Base-by-base conservation (phyloP, 352 stramenopile genomes). In the Phytophthora ohioensis region DNA sequence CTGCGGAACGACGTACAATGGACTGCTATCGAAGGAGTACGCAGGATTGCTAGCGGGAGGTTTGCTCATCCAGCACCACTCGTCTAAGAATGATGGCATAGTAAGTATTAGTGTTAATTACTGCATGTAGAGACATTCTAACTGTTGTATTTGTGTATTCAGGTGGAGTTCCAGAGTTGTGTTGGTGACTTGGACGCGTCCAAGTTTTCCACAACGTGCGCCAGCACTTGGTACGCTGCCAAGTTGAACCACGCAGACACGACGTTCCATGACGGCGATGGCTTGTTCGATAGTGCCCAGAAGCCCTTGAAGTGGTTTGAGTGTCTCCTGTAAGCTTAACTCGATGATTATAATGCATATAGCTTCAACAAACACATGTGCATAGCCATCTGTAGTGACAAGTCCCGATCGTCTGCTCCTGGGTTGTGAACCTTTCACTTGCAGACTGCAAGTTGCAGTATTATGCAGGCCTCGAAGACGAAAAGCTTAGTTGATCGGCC, bases 251-350 rank as follows among this genome's bases (percentile, higher is more conserved):
- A 91, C 64, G 67, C 66, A 17, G 83, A 91, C 60, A 85, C 71
- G 21, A 76, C 79, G 15, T 89, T 91, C 73, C 77, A 82, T 60
- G 78, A 85, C 60, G 79, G 80, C n/a, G 83, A 91, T 35, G 72
- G 70, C 4, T 68, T 82, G 36, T 84, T 85, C 38, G 76, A 79
- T 46, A 75, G 71, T 39, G 65, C 65, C n/a, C 67, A 84, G 60
- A 90, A 90, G 57, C 82, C 82, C 2, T 61, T 84, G 41, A 88
- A 90, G 60, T 90, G 82, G 82, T 88, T 90, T 54, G 78, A 88
- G 63, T 87, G 80, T 31, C 42, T 76, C 42, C 58, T 84, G 30
- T 84, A 81, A 54, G 21, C 21, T 34, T 3, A 11, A 3, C 27
- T 8, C 11, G 21, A 41, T 38, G 55, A 42, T 32, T 43, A 57